These are phyloP conservation scores for Blastobotrys robertii DNA, from an alignment of 805 yeast genomes.

Conservation along the genomic window DNA sequence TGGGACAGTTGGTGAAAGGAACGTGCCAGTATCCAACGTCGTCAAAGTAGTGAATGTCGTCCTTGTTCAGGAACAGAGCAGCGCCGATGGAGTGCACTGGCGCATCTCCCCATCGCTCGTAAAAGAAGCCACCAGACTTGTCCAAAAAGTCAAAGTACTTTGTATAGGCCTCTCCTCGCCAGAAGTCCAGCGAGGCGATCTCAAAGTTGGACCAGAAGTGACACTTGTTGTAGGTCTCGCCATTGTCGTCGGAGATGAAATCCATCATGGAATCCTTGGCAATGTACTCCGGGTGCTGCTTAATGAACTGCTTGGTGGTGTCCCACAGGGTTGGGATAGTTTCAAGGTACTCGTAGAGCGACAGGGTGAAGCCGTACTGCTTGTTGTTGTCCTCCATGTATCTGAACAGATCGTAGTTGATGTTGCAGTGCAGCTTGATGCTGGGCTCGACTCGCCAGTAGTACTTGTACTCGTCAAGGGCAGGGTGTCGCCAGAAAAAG, in stretches of 20 bases:
- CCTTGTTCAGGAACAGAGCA: constrained; percentile 41
- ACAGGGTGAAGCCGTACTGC: constrained; percentile 67
- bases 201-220: constrained; percentile 83
- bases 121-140: constrained; percentile 55
- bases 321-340: constrained; percentile 77
- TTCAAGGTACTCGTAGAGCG: constrained; percentile 56
- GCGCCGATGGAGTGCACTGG: constrained; percentile 63
- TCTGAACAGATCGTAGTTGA: constrained; percentile 70
- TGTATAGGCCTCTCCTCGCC: constrained; percentile 44
- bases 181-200: constrained; percentile 49
- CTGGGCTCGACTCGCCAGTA: constrained; percentile 94
- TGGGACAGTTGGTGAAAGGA: constrained; percentile 49
- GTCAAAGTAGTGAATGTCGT: constrained; percentile 48
- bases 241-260: constrained; percentile 62
- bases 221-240: constrained; percentile 68
- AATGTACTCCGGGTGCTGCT: constrained; percentile 47
- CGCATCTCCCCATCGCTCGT: constrained; percentile 76
- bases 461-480: constrained; percentile 62
- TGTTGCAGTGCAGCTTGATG: constrained; percentile 62
- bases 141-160: constrained; percentile 49
- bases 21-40: constrained; percentile 51
- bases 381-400: constrained; percentile 68
- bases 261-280: constrained; percentile 55
- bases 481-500: constrained; percentile 64
- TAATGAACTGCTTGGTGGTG: constrained; percentile 53